Evolutionary conservation across 2,329 filamentous ascomycete genomes (phyloP).

Genomic region (Bipolaris sorokiniana): DNA sequence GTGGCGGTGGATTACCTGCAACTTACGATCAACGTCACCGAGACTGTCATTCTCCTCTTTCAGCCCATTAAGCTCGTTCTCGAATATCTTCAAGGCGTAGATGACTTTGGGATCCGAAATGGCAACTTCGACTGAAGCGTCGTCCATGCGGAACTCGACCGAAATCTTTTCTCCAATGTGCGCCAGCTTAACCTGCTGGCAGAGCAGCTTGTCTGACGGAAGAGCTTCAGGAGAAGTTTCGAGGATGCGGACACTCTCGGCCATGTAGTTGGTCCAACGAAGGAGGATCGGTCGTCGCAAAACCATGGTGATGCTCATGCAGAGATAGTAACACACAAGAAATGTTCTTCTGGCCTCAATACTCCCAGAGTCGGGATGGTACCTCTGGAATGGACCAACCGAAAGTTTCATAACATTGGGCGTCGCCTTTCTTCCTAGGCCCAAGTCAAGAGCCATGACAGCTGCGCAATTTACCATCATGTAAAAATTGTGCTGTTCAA

Average conservation of each 20-base stretch:
- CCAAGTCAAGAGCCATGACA: slow-evolving; percentile 83
- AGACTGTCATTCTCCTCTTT: slow-evolving; percentile 49
- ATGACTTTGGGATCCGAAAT: slow-evolving; percentile 63
- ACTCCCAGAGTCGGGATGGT: slow-evolving; percentile 57
- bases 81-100: slow-evolving; percentile 61
- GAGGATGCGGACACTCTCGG: slow-evolving; percentile 65
- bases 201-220: slow-evolving; percentile 62
- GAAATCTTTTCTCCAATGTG: slow-evolving; percentile 65
- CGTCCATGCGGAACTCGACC: slow-evolving; percentile 63
- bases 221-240: slow-evolving; percentile 62
- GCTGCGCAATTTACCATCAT: slow-evolving; percentile 82
- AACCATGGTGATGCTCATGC: slow-evolving; percentile 63
- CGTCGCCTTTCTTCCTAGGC: slow-evolving; percentile 67
- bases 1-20: not conserved
- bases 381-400: slow-evolving; percentile 41
- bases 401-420: slow-evolving; percentile 49
- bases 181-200: slow-evolving; percentile 64
- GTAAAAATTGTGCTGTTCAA: slow-evolving; percentile 89
- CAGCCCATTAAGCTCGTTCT: slow-evolving; percentile 55
- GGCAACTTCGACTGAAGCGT: slow-evolving; percentile 57
- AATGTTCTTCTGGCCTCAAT: slow-evolving; percentile 65
- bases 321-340: slow-evolving; percentile 66
- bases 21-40: slow-evolving; percentile 45
- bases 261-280: slow-evolving; percentile 68
- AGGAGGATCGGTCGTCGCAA: slow-evolving; percentile 64